A percentile compares a stretch with the other conserved stretches of the same genome.
Evolutionary conservation across 176 grass and related monocot genomes (phyloP).

Genomic region (Paspalum vaginatum): DNA sequence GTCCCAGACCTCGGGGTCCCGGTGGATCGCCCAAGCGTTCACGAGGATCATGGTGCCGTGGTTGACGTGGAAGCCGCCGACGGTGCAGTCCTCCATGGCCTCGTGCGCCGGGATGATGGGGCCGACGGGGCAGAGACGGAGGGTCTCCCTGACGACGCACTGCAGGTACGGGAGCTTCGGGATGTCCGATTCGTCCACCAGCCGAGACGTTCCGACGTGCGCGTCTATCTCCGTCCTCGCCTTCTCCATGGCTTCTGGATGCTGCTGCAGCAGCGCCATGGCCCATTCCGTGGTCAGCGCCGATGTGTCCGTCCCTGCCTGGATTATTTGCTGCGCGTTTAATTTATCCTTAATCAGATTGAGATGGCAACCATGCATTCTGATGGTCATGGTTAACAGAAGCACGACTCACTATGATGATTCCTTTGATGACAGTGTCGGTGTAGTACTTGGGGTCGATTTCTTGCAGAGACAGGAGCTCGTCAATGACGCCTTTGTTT

Average conservation of each 20-base stretch:
- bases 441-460: slow-evolving; percentile 56
- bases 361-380: background rate
- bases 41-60: slow-evolving; percentile 64
- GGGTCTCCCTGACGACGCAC: slow-evolving; percentile 60
- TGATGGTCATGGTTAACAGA: too few relatives aligned
- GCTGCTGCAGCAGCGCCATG: slow-evolving; percentile 54
- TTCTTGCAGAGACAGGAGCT: slow-evolving; percentile 49
- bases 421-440: slow-evolving; percentile 54
- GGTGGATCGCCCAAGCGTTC: slow-evolving; percentile 61
- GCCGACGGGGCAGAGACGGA: slow-evolving; percentile 46
- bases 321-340: slow-evolving; percentile 15
- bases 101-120: slow-evolving; percentile 66
- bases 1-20: slow-evolving; percentile 56
- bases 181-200: slow-evolving; percentile 54
- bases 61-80: slow-evolving; percentile 44
- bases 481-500: slow-evolving; percentile 46
- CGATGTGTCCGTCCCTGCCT: slow-evolving; percentile 58
- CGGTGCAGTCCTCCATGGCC: slow-evolving; percentile 50
- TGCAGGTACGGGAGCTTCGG: slow-evolving; percentile 53
- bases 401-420: slow-evolving; percentile 58
- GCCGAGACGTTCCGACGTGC: slow-evolving; percentile 25
- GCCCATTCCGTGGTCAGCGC: slow-evolving; percentile 61
- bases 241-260: slow-evolving; percentile 42
- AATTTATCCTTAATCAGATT: background rate
- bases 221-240: slow-evolving; percentile 38